Evolutionary conservation across 1,284 basidiomycete species (phyloP), one percentile per base, ranked within the genome.

Genomic region (Spongispora temasekensis): DNA sequence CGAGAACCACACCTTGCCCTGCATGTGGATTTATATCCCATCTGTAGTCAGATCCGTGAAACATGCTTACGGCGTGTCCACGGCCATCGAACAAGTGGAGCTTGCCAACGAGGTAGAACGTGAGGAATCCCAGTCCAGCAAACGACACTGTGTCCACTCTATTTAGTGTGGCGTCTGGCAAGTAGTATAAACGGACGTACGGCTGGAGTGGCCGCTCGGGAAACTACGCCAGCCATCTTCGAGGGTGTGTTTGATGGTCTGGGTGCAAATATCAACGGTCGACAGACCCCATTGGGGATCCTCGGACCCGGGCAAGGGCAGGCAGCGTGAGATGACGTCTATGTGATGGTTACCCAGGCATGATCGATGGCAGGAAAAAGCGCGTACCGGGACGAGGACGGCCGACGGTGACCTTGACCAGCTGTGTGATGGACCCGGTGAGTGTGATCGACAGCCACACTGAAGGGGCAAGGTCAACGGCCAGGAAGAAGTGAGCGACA

Each of bases 171-270:
- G 19, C 2, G 13, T 15, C 1, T 21, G 5, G 37, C 7, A 21
- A 0, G 31, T 31, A n/a, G 6, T 4, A 23, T 13, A 15, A 40
- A 44, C 2, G 10, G 17, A 75, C 79, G 61, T 73, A 88, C 78
- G 75, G 65, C 85, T 88, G 2, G 87, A 81, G 73, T 93, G 91
- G 0, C 91, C 91, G 37, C 87, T 89, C 2, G 90, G 90, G 73
- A 94, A 93, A 67, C 86, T 88, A 61, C 86, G 82, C 79, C 89
- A 93, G 0, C 91, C 91, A 59, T 90, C 87, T 48, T 81, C 77
- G 48, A 91, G 71, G 1, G 79, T 76, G 28, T 70, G 60, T 23
- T 68, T 67, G 61, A 85, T 74, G 1, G 78, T 79, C 64, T 82
- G 82, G 1, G 88, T 89, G 74, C 92, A 94, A 58, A 93, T 85